Percentiles rank a stretch among this genome's conserved stretches.
phyloP scores from a whole-genome alignment of 2,329 filamentous ascomycete species.

The Ceratocystis ficicola region DNA sequence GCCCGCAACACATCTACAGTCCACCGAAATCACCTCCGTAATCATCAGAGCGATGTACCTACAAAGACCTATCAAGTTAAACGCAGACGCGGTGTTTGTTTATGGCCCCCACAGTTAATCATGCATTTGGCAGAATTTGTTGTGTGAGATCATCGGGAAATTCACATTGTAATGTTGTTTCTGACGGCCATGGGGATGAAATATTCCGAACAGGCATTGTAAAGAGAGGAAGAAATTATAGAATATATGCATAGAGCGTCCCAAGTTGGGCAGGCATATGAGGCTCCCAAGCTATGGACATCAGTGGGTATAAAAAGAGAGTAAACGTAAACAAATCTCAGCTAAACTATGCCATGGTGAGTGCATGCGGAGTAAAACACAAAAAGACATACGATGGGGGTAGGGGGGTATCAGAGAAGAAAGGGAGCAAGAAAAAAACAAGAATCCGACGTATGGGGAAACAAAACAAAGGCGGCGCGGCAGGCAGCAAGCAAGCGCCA shows the following conservation, averaged over 20 bases:
- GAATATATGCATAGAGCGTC: no score
- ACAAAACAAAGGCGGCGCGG: not conserved
- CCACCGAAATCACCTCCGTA: not conserved
- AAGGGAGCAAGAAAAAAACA: not conserved
- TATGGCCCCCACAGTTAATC: not conserved
- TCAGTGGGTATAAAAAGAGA: not conserved
- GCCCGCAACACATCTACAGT: not conserved
- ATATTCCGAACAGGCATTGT: no score
- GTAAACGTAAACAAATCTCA: not conserved
- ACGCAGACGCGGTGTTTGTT: not conserved
- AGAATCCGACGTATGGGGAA: not conserved
- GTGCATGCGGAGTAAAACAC: not conserved
- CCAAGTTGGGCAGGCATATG: no score
- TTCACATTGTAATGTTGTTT: not conserved
- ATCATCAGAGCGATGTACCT: not conserved
- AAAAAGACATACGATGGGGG: conserved; percentile 12
- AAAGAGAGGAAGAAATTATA: no score
- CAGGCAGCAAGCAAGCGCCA: not conserved
- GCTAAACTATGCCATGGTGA: not conserved
- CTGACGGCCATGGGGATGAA: not conserved
- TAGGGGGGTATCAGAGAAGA: conserved; percentile 15
- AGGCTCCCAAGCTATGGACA: no score
- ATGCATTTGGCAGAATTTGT: not conserved
- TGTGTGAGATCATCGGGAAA: no score
- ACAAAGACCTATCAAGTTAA: not conserved